phyloP scores from a whole-genome alignment of 2,329 filamentous ascomycete genomes.

The Pseudofabraea citricarpa region DNA sequence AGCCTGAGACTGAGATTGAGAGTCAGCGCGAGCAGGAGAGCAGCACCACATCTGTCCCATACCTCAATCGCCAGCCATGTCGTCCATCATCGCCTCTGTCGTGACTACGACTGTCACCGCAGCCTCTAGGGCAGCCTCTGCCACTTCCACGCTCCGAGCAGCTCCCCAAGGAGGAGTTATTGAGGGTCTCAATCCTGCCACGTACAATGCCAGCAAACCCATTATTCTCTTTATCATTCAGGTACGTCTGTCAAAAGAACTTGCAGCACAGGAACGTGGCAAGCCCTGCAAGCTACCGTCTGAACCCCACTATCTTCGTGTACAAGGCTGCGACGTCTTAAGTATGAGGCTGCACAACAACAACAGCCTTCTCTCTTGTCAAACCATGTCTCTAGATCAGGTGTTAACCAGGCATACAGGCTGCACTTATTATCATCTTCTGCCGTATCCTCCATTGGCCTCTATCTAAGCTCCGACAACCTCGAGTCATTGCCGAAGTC shows the following conservation, averaged over 20 bases:
- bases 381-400: not conserved
- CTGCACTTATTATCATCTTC: slow-evolving; percentile 68
- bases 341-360: not conserved
- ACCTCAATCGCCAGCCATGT: slow-evolving; percentile 1
- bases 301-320: not conserved
- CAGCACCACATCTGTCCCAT: no score
- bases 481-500: slow-evolving; percentile 79
- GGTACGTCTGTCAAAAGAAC: slow-evolving; percentile 34
- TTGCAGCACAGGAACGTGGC: not conserved
- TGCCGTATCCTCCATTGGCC: slow-evolving; percentile 73
- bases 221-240: slow-evolving; percentile 67
- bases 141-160: slow-evolving; percentile 4
- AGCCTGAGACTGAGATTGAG: no score
- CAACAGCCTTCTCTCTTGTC: not conserved
- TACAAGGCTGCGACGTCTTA: not conserved
- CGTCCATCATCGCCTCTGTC: slow-evolving; percentile 7
- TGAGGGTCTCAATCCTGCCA: slow-evolving; percentile 56
- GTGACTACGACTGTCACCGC: slow-evolving; percentile 9
- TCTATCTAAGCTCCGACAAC: slow-evolving; percentile 71
- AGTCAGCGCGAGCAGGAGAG: no score
- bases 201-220: slow-evolving; percentile 59
- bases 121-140: slow-evolving; percentile 9
- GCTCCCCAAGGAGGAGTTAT: slow-evolving; percentile 56
- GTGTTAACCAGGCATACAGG: slow-evolving; percentile 37
- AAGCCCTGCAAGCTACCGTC: not conserved